Conservation (phyloP, 106 monocot genomes). For the Chionographis japonica region DNA sequence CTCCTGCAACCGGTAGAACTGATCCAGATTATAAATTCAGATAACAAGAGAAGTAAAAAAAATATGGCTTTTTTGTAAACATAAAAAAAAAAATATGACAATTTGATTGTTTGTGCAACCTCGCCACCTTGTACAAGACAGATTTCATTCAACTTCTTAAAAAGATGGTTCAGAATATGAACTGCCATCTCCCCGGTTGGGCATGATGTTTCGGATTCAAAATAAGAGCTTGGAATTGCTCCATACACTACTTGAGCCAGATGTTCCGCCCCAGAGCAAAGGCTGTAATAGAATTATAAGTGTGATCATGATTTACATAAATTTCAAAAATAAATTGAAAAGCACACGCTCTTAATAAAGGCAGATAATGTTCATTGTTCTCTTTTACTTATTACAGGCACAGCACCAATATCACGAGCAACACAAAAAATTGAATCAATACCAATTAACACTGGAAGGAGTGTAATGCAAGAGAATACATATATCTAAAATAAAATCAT, state of each 20-base stretch:
- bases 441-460: too few relatives aligned
- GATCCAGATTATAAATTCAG: constrained; percentile 11
- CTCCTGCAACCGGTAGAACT: constrained; percentile 39
- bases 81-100: not conserved
- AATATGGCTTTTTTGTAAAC: not conserved
- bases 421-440: too few relatives aligned
- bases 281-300: constrained; percentile 29
- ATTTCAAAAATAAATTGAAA: not conserved
- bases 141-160: constrained; percentile 60
- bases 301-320: constrained; percentile 7
- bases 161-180: constrained; percentile 76
- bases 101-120: constrained; percentile 45
- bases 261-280: constrained; percentile 75
- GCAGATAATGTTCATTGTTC: not conserved
- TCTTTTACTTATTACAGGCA: too few relatives aligned
- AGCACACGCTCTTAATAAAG: not conserved
- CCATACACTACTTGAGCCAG: constrained; percentile 59
- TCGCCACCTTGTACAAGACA: constrained; percentile 85
- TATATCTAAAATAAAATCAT: too few relatives aligned
- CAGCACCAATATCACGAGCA: too few relatives aligned
- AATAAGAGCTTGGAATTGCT: constrained; percentile 52
- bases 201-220: constrained; percentile 27
- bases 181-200: constrained; percentile 51
- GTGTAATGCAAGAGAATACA: too few relatives aligned
- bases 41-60: not conserved